Evolutionary conservation across 2,329 filamentous ascomycete genomes (phyloP).

Genomic region (Ophiocordyceps unilateralis): DNA sequence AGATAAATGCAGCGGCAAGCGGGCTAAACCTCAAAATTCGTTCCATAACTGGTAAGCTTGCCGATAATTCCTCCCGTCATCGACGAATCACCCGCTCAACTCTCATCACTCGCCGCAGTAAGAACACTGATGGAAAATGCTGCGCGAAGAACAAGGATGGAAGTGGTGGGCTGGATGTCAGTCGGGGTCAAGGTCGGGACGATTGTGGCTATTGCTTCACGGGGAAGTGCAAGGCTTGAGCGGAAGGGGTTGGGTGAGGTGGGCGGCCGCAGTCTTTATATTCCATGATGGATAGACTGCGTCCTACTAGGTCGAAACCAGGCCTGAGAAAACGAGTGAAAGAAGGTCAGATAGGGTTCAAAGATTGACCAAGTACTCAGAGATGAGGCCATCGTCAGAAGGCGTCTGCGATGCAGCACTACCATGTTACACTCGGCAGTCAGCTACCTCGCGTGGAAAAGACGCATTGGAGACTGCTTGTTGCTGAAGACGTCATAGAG

Average conservation of each 20-base stretch:
- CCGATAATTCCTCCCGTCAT: not conserved
- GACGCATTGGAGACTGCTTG: too few relatives aligned
- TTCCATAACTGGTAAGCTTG: conserved; percentile 1
- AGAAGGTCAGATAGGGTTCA: too few relatives aligned
- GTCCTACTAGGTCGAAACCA: too few relatives aligned
- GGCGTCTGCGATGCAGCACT: too few relatives aligned
- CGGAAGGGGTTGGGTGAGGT: not conserved
- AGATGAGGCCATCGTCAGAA: too few relatives aligned
- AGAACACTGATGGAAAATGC: not conserved
- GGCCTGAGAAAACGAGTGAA: too few relatives aligned
- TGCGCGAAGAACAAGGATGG: conserved; percentile 1
- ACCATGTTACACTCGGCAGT: too few relatives aligned
- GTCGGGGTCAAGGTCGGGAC: not conserved
- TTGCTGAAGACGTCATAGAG: too few relatives aligned
- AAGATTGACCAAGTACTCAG: too few relatives aligned
- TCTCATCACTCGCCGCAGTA: not conserved
- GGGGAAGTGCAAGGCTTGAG: not conserved
- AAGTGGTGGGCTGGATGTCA: not conserved
- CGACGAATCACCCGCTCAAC: not conserved
- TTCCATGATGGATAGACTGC: too few relatives aligned
- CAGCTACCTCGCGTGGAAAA: too few relatives aligned
- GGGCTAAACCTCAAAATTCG: not conserved
- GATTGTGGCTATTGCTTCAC: conserved; percentile 1
- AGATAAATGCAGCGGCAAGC: not conserved
- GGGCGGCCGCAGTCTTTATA: too few relatives aligned